Conservation (phyloP, 2,329 filamentous ascomycete species). For the Aspergillus costaricaensis region DNA sequence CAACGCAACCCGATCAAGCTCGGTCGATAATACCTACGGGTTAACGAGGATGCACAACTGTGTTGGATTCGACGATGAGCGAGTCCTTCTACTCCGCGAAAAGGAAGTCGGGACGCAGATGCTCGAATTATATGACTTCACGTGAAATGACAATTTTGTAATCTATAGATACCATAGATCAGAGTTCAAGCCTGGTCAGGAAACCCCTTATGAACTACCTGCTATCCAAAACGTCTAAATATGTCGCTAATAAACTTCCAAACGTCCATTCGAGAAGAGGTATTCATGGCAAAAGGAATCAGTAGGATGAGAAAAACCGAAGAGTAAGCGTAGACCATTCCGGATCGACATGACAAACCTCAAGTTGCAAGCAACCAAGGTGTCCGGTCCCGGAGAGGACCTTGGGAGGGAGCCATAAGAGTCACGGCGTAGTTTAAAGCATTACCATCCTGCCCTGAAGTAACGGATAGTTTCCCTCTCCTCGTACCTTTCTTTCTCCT, state of each 20-base stretch:
- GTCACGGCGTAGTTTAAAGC: background rate
- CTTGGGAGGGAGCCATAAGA: background rate
- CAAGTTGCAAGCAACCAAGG: slow-evolving; percentile 3
- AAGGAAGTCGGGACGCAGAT: slow-evolving; percentile 67
- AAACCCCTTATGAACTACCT: background rate
- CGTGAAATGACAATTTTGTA: slow-evolving; percentile 43
- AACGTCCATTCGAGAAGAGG: no score
- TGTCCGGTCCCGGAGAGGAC: background rate
- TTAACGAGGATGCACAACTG: slow-evolving; percentile 57
- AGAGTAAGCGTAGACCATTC: background rate
- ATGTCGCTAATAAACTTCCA: background rate
- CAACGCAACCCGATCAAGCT: slow-evolving; percentile 19
- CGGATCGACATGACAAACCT: background rate
- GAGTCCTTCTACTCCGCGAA: slow-evolving; percentile 83
- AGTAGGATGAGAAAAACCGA: background rate
- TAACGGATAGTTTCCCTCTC: background rate
- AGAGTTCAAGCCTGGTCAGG: background rate
- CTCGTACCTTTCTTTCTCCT: background rate
- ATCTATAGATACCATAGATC: background rate
- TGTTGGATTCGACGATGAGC: slow-evolving; percentile 89
- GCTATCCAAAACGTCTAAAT: background rate
- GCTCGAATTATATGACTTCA: slow-evolving; percentile 85
- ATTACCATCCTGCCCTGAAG: background rate
- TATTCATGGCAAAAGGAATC: background rate
- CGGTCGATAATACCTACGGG: slow-evolving; percentile 41